phyloP scores from a whole-genome alignment of 2,329 filamentous ascomycete genomes.

The Hawksworthiomyces lignivorus region DNA sequence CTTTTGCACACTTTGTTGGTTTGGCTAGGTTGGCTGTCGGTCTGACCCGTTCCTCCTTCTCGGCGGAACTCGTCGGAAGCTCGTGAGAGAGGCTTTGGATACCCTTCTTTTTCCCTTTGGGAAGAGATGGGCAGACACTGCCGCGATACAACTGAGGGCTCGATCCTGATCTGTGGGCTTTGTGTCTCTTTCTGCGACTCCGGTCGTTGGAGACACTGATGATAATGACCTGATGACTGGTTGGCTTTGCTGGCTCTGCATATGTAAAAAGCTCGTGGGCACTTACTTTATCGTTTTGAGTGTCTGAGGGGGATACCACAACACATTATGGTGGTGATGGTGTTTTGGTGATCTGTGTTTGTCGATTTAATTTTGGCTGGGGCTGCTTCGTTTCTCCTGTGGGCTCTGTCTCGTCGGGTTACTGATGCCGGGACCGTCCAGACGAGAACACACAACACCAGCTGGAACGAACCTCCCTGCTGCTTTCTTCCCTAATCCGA shows the following conservation, averaged over 20 bases:
- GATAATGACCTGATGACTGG: constrained; percentile 12
- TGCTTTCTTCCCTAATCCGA: too few relatives aligned
- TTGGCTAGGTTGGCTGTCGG: constrained; percentile 51
- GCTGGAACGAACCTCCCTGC: too few relatives aligned
- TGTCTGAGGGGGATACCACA: too few relatives aligned
- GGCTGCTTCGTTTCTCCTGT: too few relatives aligned
- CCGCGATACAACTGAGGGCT: constrained; percentile 42
- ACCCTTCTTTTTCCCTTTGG: background rate
- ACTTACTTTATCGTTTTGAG: too few relatives aligned
- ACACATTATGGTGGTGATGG: too few relatives aligned
- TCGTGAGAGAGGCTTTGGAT: constrained; percentile 6
- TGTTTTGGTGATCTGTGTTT: too few relatives aligned
- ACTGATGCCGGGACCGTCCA: too few relatives aligned
- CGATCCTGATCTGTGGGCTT: constrained; percentile 13
- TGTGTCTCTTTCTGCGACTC: constrained; percentile 1
- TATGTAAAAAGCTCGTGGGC: too few relatives aligned
- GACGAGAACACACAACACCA: too few relatives aligned
- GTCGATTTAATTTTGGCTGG: too few relatives aligned
- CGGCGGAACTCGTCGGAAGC: background rate
- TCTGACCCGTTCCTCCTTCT: constrained; percentile 32
- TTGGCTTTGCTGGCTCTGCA: constrained; percentile 3
- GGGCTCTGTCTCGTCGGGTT: too few relatives aligned
- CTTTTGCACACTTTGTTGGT: constrained; percentile 19
- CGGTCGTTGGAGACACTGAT: background rate
- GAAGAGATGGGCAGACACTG: constrained; percentile 19